Evolutionary conservation across 164 flowering plant genomes (phyloP), one percentile per base, ranked within the genome.

Genomic region (Pachysandra terminalis): DNA sequence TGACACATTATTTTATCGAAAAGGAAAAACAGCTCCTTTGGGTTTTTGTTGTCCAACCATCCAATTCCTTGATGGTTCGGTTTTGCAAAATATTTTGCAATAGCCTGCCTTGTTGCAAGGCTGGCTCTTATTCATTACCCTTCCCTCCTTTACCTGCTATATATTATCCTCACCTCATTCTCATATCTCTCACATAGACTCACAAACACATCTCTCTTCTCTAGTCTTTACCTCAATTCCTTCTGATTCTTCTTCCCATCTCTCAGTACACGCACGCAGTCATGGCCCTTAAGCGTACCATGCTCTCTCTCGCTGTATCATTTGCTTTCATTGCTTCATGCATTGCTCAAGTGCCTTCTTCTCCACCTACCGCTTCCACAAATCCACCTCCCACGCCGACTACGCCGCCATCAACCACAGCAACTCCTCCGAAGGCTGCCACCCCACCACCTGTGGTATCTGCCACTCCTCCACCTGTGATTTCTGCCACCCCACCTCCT

Each of bases 241-340:
- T 25, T 13, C 32, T 28, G 5, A 32, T 32, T 32, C 37, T 9
- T 3, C 71, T 25, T n/a, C 21, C 59, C 59, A 23, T 14, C 27
- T 56, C 59, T 25, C 51, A 45, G 6, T 45, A 12, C 26, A 21
- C 16, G n/a, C 27, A 19, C 7, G 21, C 14, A 28, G 56, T 23
- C 69, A 79, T 79, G 79, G 79, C 81, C 60, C 59, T 57, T 66
- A 16, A 60, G 55, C 68, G 75, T 48, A 72, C 79, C 77, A 79
- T 73, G 81, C 74, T 75, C 68, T 28, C 61, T 26, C 49, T 70
- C 3, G 19, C 51, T 48, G 0, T 70, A 2, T 56, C 66, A 0
- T 59, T 75, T 0, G 61, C 79, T 21, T 41, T 73, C 28, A 9
- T 52, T 1, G 27, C 71, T 17, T 59, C 64, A 12, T 59, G 77